Conservation (phyloP, 1,284 basidiomycete genomes). For the Fomitopsis schrenkii region DNA sequence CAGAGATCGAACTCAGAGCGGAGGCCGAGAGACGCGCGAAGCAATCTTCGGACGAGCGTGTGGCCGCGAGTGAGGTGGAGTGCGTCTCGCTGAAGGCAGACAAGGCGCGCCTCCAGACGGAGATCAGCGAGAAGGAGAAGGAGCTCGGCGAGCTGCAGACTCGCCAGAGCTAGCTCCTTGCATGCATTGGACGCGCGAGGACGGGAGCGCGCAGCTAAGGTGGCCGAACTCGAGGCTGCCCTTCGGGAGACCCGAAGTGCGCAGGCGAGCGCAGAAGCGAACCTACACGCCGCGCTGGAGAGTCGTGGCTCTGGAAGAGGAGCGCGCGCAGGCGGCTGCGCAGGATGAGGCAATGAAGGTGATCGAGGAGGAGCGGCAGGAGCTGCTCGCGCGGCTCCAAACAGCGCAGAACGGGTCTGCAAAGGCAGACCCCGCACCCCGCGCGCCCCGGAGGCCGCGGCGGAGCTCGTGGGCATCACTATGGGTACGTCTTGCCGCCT, state of each 20-base stretch:
- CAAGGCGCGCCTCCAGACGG: background rate
- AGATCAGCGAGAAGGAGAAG: background rate
- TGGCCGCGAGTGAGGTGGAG: background rate
- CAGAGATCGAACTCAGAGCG: background rate
- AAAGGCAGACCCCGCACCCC: background rate
- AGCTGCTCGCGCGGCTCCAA: background rate
- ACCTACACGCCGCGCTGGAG: background rate
- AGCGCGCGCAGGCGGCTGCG: background rate
- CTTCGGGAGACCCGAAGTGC: background rate
- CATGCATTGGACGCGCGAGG: background rate
- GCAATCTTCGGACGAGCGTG: background rate
- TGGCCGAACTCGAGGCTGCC: background rate
- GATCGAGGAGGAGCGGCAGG: background rate
- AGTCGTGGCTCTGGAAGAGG: background rate
- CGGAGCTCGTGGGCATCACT: background rate
- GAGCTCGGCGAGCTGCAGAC: background rate
- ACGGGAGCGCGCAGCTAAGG: background rate
- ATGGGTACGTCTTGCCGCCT: background rate
- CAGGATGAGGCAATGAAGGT: background rate
- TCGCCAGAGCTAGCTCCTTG: background rate
- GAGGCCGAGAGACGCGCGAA: background rate
- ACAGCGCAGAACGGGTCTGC: background rate
- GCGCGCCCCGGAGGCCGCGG: background rate
- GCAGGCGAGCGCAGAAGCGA: background rate
- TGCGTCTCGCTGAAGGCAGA: background rate